Base-by-base conservation (phyloP, 352 stramenopile genomes). In the Blastocystis sp. region DNA sequence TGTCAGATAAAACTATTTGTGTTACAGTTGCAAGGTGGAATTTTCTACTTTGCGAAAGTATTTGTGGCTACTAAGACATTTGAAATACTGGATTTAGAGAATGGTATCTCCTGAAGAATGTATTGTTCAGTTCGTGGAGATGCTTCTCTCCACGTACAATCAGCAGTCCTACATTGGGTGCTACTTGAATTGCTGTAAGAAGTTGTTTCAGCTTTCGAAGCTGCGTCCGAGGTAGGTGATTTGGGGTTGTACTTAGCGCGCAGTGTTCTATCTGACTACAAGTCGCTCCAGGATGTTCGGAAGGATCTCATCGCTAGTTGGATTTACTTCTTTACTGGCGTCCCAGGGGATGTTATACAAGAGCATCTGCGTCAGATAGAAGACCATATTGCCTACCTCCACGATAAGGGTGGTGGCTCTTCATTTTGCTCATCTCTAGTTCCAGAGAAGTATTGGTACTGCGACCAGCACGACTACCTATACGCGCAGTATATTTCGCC, bases 401-500 rank as follows among this genome's bases (percentile, higher is more conserved):
- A 84, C 56, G 73, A 84, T 18, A 84, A 66, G 26, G 11, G 73
- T 84, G 18, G 0, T 34, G 7, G 26, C 0, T 29, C 5, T 13
- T 15, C 15, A 2, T n/a, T 64, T 4, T 6, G 23, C 20, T 20
- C 53, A 64, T 64, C 37, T 34, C 13, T 68, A 84, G 73, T 69
- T 54, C 7, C 8, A 23, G 47, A 66, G 55, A 34, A 84, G 11
- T 50, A 66, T 7, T 84, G 73, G 73, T 66, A 66, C 39, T 23
- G 53, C 34, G 73, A 84, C 34, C 29, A 39, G 9, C 50, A 43
- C 53, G 73, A 84, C 29, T 45, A 54, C 8, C 34, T 84, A 11
- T 84, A 84, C 56, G 20, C 62, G 47, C 73, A 84, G 53, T 84
- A 84, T 55, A 15, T 64, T 13, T 66, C 73, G 3, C 73, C 73